Evolutionary conservation across 257 asterid genomes (phyloP), one percentile per base, ranked within the genome.

Genomic region (Ophiorrhiza pumila): DNA sequence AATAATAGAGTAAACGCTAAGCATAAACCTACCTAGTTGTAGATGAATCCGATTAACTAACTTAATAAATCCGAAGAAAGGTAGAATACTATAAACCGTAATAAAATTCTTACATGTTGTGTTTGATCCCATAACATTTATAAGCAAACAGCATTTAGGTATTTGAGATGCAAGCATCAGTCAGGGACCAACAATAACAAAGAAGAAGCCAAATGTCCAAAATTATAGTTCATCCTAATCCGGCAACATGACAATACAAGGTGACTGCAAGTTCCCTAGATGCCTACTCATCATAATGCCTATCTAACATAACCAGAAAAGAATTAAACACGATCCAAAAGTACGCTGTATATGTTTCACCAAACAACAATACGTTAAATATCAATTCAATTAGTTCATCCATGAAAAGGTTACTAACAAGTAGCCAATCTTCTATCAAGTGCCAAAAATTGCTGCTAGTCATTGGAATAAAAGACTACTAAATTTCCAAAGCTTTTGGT

Each of bases 211-310:
- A 45, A 65, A 55, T 18, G 41, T 41, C 17, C 0, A n/a, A 8
- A 15, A 41, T 25, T 4, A 31, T 39, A 3, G 62, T 17, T 27
- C 31, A 32, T n/a, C 34, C 7, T 10, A 12, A 63, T 39, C 49
- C 69, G 45, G 59, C 59, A 29, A 59, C 37, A 47, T 49, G 59
- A 49, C 52, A 72, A 63, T 62, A 27, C 59, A 45, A 71, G 62
- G 68, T 23, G 11, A 47, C 70, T 62, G 76, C 50, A 47, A 32
- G n/a, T 57, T 72, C 62, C 41, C 43, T 46, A 42, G 0, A 60
- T 27, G 55, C 46, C 60, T 56, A 49, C 49, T 37, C 8, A 53
- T 53, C 65, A 3, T 20, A 8, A 25, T 22, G 32, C 18, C 23
- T 5, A 53, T 15, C 39, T 45, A 34, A 71, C 49, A 47, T 58